Evolutionary conservation across 257 asterid species (phyloP).

Genomic region (Lantana camara): DNA sequence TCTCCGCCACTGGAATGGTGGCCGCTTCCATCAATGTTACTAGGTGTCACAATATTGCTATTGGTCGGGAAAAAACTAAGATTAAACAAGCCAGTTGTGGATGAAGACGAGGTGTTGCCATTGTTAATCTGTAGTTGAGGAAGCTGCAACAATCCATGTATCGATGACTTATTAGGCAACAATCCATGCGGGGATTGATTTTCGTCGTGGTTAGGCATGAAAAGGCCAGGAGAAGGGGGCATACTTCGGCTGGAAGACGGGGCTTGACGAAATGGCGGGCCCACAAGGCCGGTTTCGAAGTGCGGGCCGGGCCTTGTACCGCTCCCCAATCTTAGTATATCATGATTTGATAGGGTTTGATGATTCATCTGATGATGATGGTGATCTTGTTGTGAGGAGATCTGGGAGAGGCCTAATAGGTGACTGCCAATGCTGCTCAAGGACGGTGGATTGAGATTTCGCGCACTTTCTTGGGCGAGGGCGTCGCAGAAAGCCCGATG

Average conservation of each 20-base stretch:
- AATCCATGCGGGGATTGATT: conserved; percentile 43
- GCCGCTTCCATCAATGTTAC: conserved; percentile 19
- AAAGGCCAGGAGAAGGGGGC: conserved; percentile 32
- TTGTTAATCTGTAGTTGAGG: conserved; percentile 54
- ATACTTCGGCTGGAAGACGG: not conserved
- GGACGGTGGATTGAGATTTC: conserved; percentile 49
- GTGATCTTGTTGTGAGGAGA: conserved; percentile 36
- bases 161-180: conserved; percentile 35
- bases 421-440: conserved; percentile 53
- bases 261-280: conserved; percentile 39
- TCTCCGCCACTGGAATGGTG: conserved; percentile 44
- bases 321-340: conserved; percentile 44
- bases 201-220: conserved; percentile 34
- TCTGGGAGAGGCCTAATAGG: conserved; percentile 52
- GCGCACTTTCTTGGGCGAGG: conserved; percentile 73
- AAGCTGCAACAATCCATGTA: conserved; percentile 64
- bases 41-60: conserved; percentile 9
- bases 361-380: conserved; percentile 15
- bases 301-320: conserved; percentile 41
- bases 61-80: conserved; percentile 57
- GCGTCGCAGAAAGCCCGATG: conserved; percentile 93
- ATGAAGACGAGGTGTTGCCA: conserved; percentile 31
- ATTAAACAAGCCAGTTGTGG: conserved; percentile 46
- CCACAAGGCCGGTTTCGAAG: conserved; percentile 41
- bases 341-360: conserved; percentile 34